A percentile compares a stretch with the other conserved stretches of the same genome.
Conservation (phyloP, 2,329 filamentous ascomycete genomes). For the Davidsoniella eucalypti region DNA sequence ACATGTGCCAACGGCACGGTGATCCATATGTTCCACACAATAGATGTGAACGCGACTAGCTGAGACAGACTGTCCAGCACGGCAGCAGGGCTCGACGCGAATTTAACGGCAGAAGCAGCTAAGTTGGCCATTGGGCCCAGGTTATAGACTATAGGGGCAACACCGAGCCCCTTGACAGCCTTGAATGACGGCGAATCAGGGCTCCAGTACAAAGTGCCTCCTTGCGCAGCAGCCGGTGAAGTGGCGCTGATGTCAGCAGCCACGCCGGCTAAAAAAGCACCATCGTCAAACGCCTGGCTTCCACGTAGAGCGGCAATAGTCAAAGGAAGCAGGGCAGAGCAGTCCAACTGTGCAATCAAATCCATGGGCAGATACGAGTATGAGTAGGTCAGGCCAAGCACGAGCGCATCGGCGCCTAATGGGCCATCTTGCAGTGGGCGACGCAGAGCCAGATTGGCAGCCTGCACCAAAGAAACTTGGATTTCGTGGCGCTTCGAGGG, state of each 20-base stretch:
- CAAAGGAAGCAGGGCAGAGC: conserved; percentile 53
- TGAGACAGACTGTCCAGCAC: conserved; percentile 41
- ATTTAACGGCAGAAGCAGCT: conserved; percentile 45
- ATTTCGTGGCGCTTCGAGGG: conserved; percentile 47
- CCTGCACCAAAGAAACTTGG: conserved; percentile 56
- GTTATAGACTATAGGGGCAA: conserved; percentile 44
- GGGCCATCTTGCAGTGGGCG: conserved; percentile 25
- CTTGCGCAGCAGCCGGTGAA: conserved; percentile 13
- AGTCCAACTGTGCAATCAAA: conserved; percentile 43
- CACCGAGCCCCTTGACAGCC: conserved; percentile 40
- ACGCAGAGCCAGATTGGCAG: conserved; percentile 59
- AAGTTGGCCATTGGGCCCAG: conserved; percentile 53
- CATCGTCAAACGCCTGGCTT: conserved; percentile 57
- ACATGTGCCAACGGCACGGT: conserved; percentile 57
- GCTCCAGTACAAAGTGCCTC: conserved; percentile 48
- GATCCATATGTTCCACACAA: conserved; percentile 55
- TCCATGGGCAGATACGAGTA: conserved; percentile 53
- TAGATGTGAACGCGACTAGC: conserved; percentile 49
- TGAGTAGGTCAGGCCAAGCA: conserved; percentile 58
- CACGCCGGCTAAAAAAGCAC: conserved; percentile 56
- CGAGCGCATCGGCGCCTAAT: conserved; percentile 35
- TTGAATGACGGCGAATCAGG: conserved; percentile 41
- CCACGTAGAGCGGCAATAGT: conserved; percentile 52
- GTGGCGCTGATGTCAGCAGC: conserved; percentile 16
- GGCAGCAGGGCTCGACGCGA: conserved; percentile 27